phyloP scores from a whole-genome alignment of 2,329 filamentous ascomycete species.

The Penicillium digitatum region DNA sequence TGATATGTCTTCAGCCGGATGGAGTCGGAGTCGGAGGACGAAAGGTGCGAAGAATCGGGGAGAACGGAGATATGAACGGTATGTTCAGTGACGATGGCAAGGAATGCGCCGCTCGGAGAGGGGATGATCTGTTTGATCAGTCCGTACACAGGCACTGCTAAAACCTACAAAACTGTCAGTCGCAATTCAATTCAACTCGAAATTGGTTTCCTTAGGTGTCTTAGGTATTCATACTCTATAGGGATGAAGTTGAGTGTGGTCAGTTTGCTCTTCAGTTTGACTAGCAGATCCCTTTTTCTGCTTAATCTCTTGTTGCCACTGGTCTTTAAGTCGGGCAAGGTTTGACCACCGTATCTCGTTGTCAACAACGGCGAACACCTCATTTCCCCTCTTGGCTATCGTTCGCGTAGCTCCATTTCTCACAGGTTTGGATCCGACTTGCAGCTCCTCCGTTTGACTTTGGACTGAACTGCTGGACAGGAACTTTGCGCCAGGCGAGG shows the following conservation, averaged over 20 bases:
- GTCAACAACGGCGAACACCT: conserved; percentile 83
- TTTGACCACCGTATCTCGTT: conserved; percentile 92
- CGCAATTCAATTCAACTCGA: neutral
- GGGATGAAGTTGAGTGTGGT: conserved; percentile 35
- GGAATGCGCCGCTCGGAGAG: conserved; percentile 74
- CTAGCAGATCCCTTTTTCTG: conserved; percentile 28
- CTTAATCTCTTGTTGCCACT: conserved; percentile 43
- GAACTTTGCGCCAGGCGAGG: conserved; percentile 71
- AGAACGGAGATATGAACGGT: conserved; percentile 85
- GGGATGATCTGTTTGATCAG: conserved; percentile 81
- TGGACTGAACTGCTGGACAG: conserved; percentile 58
- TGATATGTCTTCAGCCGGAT: conserved; percentile 83
- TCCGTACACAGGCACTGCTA: conserved; percentile 73
- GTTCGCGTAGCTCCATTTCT: conserved; percentile 52
- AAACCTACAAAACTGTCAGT: conserved; percentile 50
- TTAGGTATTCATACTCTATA: conserved; percentile 28
- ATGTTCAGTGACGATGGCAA: conserved; percentile 81
- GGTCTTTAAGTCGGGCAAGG: conserved; percentile 71
- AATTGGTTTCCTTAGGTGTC: neutral
- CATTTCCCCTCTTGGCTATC: conserved; percentile 76
- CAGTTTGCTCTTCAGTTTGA: conserved; percentile 19
- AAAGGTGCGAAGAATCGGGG: conserved; percentile 73
- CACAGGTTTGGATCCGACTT: conserved; percentile 22
- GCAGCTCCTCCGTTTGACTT: conserved; percentile 27
- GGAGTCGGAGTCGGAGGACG: conserved; percentile 61